Percentiles rank a stretch among this genome's conserved stretches.
Evolutionary conservation across 1,284 basidiomycete species (phyloP).

Genomic region (Mycena citricolor): DNA sequence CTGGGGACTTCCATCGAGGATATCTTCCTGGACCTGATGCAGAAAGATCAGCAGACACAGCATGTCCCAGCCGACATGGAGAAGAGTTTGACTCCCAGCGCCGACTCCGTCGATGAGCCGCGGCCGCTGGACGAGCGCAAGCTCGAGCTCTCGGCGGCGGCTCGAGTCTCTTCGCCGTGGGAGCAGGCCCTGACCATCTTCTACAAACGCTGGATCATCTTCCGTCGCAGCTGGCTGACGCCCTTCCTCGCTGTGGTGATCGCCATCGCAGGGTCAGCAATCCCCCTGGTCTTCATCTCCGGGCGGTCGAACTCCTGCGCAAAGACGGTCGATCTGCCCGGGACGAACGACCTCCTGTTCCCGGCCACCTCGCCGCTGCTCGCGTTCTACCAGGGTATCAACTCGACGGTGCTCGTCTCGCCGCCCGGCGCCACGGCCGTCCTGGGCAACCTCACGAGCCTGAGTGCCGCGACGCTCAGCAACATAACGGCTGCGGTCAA

Average conservation of each 20-base stretch:
- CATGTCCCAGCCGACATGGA: constrained; percentile 12
- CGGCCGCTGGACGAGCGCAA: constrained; percentile 3
- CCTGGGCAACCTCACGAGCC: constrained; percentile 5
- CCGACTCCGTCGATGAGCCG: constrained; percentile 19
- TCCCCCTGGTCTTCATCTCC: constrained; percentile 65
- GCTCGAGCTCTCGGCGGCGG: constrained; percentile 48
- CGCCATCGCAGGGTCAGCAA: constrained; percentile 61
- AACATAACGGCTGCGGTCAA: constrained; percentile 4
- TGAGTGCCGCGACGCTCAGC: constrained; percentile 14
- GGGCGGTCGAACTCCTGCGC: constrained; percentile 52
- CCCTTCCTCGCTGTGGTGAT: constrained; percentile 60
- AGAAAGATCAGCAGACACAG: constrained; percentile 34
- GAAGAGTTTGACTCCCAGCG: constrained; percentile 14
- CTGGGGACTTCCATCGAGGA: constrained; percentile 77
- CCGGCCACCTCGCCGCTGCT: constrained; percentile 23
- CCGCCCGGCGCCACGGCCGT: constrained; percentile 8
- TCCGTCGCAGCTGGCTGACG: constrained; percentile 67
- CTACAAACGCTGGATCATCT: constrained; percentile 67
- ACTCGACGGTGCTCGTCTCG: constrained; percentile 9
- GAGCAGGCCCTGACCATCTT: constrained; percentile 69
- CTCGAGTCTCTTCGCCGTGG: constrained; percentile 50
- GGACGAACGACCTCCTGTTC: constrained; percentile 49
- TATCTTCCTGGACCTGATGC: constrained; percentile 76
- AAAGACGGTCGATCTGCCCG: constrained; percentile 44
- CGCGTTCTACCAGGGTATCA: constrained; percentile 7